Base-by-base conservation (phyloP, 768 basidiomycete species). In the Suillus occidentalis region DNA sequence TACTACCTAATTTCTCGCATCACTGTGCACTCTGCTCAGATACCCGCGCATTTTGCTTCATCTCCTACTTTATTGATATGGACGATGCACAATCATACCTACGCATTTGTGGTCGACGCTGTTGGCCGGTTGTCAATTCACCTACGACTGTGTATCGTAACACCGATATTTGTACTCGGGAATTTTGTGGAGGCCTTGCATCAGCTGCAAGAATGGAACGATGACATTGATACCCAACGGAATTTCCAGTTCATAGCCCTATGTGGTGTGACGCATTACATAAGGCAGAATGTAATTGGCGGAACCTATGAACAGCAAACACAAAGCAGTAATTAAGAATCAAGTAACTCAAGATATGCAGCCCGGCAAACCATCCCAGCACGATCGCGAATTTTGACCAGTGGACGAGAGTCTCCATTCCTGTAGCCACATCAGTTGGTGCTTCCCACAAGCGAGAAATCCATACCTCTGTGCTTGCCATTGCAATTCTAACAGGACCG, bases 381-480 rank as follows among this genome's bases (percentile, higher is more conserved):
- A 20, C 82, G 78, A 61, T 91, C 84, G 34, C 90, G 85, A n/a
- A 90, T 77, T 72, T 89, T 90, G 16, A 89, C 87, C 3, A 90
- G 65, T 31, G 83, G 76, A 2, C 74, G 71, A 4, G 71, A 66
- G n/a, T 72, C 73, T 36, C 63, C 64, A 16, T 73, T 67, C 13
- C 77, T 78, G 37, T 20, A 50, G 25, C 8, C 14, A 40, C n/a
- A 57, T 49, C 22, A 40, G 34, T 18, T 18, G 4, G 31, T 22
- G 39, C 39, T 40, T 37, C 22, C 14, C 55, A 39, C 22, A 20
- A 31, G 59, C 10, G 40, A 40, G 58, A 40, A 45, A 62, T 45
- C 64, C 76, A 6, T 25, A 81, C 82, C 79, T 75, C 62, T 73
- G 64, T 5, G 80, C 76, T 66, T 90, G 89, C 64, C 84, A 79